These are phyloP conservation scores for Begonia masoniana DNA, from an alignment of 306 rosid genomes.

Conservation along the genomic window DNA sequence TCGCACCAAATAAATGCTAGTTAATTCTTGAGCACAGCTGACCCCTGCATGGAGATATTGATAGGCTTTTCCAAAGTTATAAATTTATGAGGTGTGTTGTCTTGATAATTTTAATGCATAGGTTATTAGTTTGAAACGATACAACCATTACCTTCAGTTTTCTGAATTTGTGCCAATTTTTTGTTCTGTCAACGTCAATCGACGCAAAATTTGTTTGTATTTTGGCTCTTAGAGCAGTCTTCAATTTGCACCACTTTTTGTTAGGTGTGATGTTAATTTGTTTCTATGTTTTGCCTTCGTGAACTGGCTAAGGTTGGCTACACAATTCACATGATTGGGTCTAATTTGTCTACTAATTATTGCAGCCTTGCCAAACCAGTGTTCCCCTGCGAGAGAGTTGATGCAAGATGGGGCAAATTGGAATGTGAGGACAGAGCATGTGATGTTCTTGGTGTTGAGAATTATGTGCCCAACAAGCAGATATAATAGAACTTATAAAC, in stretches of 20 bases:
- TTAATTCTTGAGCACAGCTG: too few relatives aligned
- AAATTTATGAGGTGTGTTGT: too few relatives aligned
- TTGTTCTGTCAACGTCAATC: neutral
- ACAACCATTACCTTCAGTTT: neutral
- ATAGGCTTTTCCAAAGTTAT: too few relatives aligned
- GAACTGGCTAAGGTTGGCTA: too few relatives aligned
- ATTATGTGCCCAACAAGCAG: too few relatives aligned
- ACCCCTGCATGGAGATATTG: too few relatives aligned
- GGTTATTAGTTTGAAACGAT: too few relatives aligned
- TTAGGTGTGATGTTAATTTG: neutral
- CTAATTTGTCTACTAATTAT: neutral
- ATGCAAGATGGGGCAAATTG: slow-evolving; percentile 92
- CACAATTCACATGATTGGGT: too few relatives aligned
- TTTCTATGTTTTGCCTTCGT: too few relatives aligned
- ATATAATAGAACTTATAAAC: too few relatives aligned
- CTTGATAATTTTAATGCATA: too few relatives aligned
- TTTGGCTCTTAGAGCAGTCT: neutral
- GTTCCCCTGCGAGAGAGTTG: slow-evolving; percentile 74
- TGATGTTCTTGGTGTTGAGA: slow-evolving; percentile 20
- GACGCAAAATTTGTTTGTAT: neutral
- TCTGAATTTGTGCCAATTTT: neutral
- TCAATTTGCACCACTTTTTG: neutral
- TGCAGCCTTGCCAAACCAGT: slow-evolving; percentile 62
- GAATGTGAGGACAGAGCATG: slow-evolving; percentile 71
- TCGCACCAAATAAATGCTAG: too few relatives aligned